Percentiles rank a stretch among this genome's conserved stretches.
Evolutionary conservation across 768 basidiomycete genomes (phyloP).

Genomic region (Mrakia blollopis): DNA sequence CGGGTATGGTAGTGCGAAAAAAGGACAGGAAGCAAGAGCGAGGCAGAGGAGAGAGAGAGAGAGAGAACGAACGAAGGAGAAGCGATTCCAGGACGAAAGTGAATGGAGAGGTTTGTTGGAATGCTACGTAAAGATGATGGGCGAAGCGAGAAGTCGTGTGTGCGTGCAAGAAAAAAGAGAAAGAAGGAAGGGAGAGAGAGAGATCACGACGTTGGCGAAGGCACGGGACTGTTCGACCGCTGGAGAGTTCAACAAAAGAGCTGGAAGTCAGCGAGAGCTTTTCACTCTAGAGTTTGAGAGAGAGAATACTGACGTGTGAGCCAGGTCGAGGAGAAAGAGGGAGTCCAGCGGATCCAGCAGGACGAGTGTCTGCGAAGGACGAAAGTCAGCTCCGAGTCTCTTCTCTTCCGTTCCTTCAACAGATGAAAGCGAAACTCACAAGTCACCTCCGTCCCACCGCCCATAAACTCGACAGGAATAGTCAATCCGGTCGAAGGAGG

Average conservation of each 20-base stretch:
- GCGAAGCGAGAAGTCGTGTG: not conserved
- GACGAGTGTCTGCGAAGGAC: not conserved
- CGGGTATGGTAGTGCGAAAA: too few relatives aligned
- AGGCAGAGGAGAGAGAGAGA: too few relatives aligned
- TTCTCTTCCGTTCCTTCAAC: not conserved
- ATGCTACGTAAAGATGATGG: too few relatives aligned
- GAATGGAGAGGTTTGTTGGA: too few relatives aligned
- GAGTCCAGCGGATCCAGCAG: not conserved
- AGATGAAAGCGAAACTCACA: not conserved
- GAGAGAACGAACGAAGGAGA: too few relatives aligned
- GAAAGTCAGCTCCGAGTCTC: not conserved
- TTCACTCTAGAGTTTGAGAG: not conserved
- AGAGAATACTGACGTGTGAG: not conserved
- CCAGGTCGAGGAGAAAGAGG: conserved; percentile 5
- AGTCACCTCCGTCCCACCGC: not conserved
- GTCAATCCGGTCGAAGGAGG: not conserved
- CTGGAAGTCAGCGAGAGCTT: not conserved
- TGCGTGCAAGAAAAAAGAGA: not conserved
- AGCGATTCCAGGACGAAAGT: too few relatives aligned
- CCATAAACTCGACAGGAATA: not conserved
- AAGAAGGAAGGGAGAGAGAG: not conserved
- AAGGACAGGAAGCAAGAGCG: too few relatives aligned
- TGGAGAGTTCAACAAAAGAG: not conserved
- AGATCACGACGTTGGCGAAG: too few relatives aligned
- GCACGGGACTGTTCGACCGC: too few relatives aligned